Evolutionary conservation across 352 stramenopile species (phyloP), one percentile per base, ranked within the genome.

Genomic region (Phytophthora pinifolia): DNA sequence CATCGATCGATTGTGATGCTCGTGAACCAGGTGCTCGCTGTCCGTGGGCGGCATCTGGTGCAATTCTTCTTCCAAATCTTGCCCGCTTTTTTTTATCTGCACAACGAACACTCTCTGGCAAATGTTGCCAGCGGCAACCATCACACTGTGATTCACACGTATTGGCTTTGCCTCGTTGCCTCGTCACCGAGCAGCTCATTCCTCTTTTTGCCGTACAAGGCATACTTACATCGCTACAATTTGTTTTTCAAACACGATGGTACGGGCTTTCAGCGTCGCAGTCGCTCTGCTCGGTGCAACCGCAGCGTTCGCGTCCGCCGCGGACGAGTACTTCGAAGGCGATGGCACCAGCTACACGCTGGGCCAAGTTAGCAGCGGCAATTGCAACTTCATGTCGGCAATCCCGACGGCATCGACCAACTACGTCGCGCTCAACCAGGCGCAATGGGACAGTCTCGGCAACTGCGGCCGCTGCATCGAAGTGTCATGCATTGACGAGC

Each of bases 391-490:
- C 32, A 84, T 84, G 71, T 78, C 67, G 41, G 79, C 72, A 30
- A 67, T 75, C 1, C 36, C 44, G 13, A 59, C 43, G 10, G 77
- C 82, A 0, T 70, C 59, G 7, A 78, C 54, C 47, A 88, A 88
- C 52, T 89, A 90, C 57, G 79, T 79, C 14, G 82, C 82, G 12
- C 59, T 92, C 43, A 92, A 92, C 55, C 60, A 74, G 44, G 51
- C 48, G 6, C 79, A 89, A 62, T 89, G 78, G 70, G 56, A 83
- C 42, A 65, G 29, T 18, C 70, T 78, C 22, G 56, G 39, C 17
- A 79, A 75, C 42, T 88, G 77, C 36, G 77, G 76, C 25, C 76
- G 79, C 25, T 89, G 79, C 43, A 73, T 78, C 32, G 62, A 84
- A 44, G 76, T 86, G 18, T 79, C 72, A 37, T 90, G 79, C 45